These are phyloP conservation scores for Gossypium gossypioides DNA, from an alignment of 441 rosid species.

Conservation along the genomic window DNA sequence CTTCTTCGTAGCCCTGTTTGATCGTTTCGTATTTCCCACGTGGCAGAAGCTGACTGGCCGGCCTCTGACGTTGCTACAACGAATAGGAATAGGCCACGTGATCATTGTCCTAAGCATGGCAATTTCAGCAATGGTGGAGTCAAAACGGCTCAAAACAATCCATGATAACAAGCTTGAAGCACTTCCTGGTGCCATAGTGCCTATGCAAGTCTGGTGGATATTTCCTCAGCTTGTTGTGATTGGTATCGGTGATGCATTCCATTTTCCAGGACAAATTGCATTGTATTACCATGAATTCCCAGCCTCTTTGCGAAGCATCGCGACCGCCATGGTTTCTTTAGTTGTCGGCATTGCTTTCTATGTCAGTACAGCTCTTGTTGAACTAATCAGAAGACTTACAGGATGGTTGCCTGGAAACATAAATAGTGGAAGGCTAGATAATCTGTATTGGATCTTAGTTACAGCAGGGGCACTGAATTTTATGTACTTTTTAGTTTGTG, in stretches of 20 bases:
- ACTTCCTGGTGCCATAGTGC: slow-evolving; percentile 12
- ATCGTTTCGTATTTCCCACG: slow-evolving; percentile 20
- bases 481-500: not conserved
- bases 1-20: slow-evolving; percentile 23
- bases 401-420: slow-evolving; percentile 35
- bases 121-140: slow-evolving; percentile 29
- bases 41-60: slow-evolving; percentile 23
- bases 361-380: slow-evolving; percentile 27
- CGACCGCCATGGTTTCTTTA: slow-evolving; percentile 29
- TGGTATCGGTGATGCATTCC: slow-evolving; percentile 36
- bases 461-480: slow-evolving; percentile 4
- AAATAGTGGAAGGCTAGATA: slow-evolving; percentile 35
- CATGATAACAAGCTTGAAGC: slow-evolving; percentile 11
- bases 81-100: slow-evolving; percentile 37
- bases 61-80: slow-evolving; percentile 21
- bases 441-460: slow-evolving; percentile 34
- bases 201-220: slow-evolving; percentile 31
- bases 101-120: slow-evolving; percentile 28
- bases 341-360: slow-evolving; percentile 29
- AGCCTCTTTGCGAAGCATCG: slow-evolving; percentile 21
- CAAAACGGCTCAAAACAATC: slow-evolving; percentile 28
- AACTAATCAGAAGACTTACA: slow-evolving; percentile 23
- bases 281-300: slow-evolving; percentile 39
- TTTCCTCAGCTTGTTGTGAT: slow-evolving; percentile 28
- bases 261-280: slow-evolving; percentile 22